These are phyloP conservation scores for Lanmaoa rubissima DNA, from an alignment of 768 basidiomycete genomes.

Conservation along the genomic window DNA sequence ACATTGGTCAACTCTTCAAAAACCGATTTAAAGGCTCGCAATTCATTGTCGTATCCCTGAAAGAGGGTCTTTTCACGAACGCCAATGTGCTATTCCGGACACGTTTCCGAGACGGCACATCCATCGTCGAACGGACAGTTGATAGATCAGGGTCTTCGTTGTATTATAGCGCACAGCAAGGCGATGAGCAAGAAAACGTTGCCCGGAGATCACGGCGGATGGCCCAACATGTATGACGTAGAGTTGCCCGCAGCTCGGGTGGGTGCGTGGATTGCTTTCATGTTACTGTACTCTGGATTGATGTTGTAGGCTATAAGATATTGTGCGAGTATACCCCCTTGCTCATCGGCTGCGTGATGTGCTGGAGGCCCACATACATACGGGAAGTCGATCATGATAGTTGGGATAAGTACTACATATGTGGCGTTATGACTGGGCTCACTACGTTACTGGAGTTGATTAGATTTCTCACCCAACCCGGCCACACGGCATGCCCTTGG, in stretches of 20 bases:
- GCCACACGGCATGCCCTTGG: too few species aligned
- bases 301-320: slow-evolving; percentile 16
- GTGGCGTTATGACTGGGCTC: too few species aligned
- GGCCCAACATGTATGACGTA: background rate
- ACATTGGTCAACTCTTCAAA: slow-evolving; percentile 97
- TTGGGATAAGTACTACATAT: too few species aligned
- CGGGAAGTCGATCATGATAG: too few species aligned
- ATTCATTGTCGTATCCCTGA: slow-evolving; percentile 96
- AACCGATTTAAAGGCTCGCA: slow-evolving; percentile 97
- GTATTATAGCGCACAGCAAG: slow-evolving; percentile 29
- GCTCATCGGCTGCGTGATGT: background rate
- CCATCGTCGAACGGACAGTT: slow-evolving; percentile 79
- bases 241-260: background rate
- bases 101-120: slow-evolving; percentile 91
- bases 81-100: slow-evolving; percentile 95
- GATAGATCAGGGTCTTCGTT: slow-evolving; percentile 56
- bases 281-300: background rate
- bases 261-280: background rate
- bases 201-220: slow-evolving; percentile 22
- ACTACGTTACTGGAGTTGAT: too few species aligned
- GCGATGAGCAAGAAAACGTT: slow-evolving; percentile 4
- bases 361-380: background rate
- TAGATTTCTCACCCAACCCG: too few species aligned
- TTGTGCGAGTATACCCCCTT: slow-evolving; percentile 1
- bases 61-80: slow-evolving; percentile 96